Evolutionary conservation across 176 grass and related monocot genomes (phyloP), one percentile per base, ranked within the genome.

Genomic region (Triticum aestivum): DNA sequence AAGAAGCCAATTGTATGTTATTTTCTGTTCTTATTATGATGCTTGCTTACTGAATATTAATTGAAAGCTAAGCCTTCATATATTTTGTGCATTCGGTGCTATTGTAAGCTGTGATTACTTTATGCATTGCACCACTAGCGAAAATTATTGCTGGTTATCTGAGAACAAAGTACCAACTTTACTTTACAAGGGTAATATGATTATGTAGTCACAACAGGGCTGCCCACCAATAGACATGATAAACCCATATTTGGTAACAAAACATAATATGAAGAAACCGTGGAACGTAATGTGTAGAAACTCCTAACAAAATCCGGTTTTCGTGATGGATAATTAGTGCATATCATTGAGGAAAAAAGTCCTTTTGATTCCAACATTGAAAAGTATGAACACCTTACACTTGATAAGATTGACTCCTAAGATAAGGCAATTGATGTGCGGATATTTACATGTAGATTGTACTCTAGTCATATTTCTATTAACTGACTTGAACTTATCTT

Each of bases 1-100:
- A 18, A 79, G 72, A 79, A 76, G 71, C 66, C 87, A 84, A 21
- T 89, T 23, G 81, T 89, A 84, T 64, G 74, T 6, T 79, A 77
- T 54, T 32, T 33, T 61, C 4, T 18, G 6, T 2, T 65, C 59
- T 11, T 11, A 26, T 11, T 11, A 26, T 26, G 70, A 21, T 73
- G 70, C 21, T 45, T 45, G 23, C 11, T 1, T 45, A 45, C n/a
- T 73, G 39, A 74, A 29, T 49, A 29, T 49, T 74, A 23, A 6
- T 74, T 45, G 56, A 59, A 59, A 59, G 56, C 56, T 59, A 59
- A 21, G 56, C 56, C 54, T 21, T 59, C 18, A 8, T 59, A 52
- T 17, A 47, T 15, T 52, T 52, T 52, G 49, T 15, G 39, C 10
- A 70, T 23, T 12, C 3, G n/a, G 20, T 73, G 70, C 26, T 74